phyloP scores from a whole-genome alignment of 1,139 yeast genomes.

The Insectozyma bohioensis region DNA sequence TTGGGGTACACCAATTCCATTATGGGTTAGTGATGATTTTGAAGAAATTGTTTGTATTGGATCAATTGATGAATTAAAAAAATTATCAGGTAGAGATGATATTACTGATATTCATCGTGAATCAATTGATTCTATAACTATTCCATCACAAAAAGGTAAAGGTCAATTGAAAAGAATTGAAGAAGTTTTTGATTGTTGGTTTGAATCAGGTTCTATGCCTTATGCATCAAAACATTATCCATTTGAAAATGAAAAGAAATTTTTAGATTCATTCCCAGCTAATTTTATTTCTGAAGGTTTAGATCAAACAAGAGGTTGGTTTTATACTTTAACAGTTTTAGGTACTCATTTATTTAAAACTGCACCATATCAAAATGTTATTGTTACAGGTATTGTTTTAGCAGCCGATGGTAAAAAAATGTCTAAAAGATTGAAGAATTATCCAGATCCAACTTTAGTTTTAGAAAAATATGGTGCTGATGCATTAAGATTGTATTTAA shows the following conservation, averaged over 20 bases:
- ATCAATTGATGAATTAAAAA: slow-evolving; percentile 79
- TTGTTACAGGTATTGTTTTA: slow-evolving; percentile 93
- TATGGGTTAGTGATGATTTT: slow-evolving; percentile 94
- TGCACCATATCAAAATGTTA: slow-evolving; percentile 93
- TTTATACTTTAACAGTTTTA: slow-evolving; percentile 91
- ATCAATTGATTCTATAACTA: slow-evolving; percentile 83
- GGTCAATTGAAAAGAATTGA: slow-evolving; percentile 87
- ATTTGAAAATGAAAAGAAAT: slow-evolving; percentile 75
- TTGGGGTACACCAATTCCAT: slow-evolving; percentile 99
- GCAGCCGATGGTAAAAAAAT: slow-evolving; percentile 99
- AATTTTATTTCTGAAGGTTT: slow-evolving; percentile 98
- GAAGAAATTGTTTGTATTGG: slow-evolving; percentile 94
- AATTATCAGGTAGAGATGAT: slow-evolving; percentile 76
- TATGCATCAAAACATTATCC: slow-evolving; percentile 97
- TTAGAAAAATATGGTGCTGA: slow-evolving; percentile 94
- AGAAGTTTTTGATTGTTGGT: slow-evolving; percentile 99
- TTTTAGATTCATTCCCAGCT: slow-evolving; percentile 87
- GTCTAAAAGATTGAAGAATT: slow-evolving; percentile 97
- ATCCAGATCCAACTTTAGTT: slow-evolving; percentile 88
- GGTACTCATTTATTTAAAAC: slow-evolving; percentile 93
- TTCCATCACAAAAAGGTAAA: slow-evolving; percentile 90
- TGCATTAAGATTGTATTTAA: slow-evolving; percentile 91
- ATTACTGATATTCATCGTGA: slow-evolving; percentile 95
- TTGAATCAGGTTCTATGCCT: slow-evolving; percentile 99
- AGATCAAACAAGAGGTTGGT: slow-evolving; percentile 99